These are phyloP conservation scores for Martiniozyma asiatica DNA, from an alignment of 1,139 yeast species.

Conservation along the genomic window DNA sequence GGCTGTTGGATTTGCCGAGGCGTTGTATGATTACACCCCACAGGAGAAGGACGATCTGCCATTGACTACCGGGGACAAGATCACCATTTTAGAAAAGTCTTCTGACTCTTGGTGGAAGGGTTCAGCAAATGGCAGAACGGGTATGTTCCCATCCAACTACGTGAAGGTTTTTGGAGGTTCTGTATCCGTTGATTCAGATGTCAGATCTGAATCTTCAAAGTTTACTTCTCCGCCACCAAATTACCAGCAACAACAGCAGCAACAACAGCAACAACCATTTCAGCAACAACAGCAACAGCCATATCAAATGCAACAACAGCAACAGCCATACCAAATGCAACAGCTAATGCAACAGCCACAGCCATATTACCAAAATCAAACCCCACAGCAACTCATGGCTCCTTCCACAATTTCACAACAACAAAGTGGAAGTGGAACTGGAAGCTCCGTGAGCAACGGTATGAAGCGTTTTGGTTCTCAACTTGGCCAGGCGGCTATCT, in stretches of 20 bases:
- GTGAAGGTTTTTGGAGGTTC: conserved; percentile 40
- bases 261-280: conserved; percentile 9
- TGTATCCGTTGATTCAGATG: too few relatives aligned
- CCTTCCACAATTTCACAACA: too few relatives aligned
- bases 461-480: conserved; percentile 53
- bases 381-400: too few relatives aligned
- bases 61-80: conserved; percentile 52
- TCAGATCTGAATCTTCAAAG: neutral
- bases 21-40: conserved; percentile 56
- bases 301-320: conserved; percentile 5
- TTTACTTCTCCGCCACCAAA: conserved; percentile 5
- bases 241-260: conserved; percentile 8
- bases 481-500: conserved; percentile 84
- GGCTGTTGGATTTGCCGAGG: conserved; percentile 50
- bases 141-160: conserved; percentile 87
- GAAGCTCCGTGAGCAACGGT: too few relatives aligned
- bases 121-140: conserved; percentile 39
- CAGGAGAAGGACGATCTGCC: conserved; percentile 66
- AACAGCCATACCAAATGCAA: conserved; percentile 4
- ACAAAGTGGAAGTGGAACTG: conserved; percentile 5
- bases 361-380: conserved; percentile 1
- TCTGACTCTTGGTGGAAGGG: conserved; percentile 95
- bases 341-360: conserved; percentile 1
- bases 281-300: conserved; percentile 9
- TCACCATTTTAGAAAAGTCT: conserved; percentile 60